Evolutionary conservation across 305 asterid genomes (phyloP), one percentile per base, ranked within the genome.

Genomic region (Salvia sclarea): DNA sequence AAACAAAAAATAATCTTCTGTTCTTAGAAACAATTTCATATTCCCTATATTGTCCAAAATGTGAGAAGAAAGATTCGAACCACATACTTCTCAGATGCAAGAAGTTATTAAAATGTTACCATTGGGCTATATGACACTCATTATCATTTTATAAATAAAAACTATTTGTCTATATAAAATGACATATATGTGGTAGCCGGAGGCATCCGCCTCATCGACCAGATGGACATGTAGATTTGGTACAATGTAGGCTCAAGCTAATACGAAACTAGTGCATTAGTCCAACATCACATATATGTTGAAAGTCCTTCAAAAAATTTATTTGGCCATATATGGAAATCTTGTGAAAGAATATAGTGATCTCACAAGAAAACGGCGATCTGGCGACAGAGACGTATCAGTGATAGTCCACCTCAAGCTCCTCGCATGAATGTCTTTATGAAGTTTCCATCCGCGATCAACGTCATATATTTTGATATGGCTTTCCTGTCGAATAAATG

Each of bases 361-460:
- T 64, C 93, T 84, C 85, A 94, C 99, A 65, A 94, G 95, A 77
- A 84, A 87, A 72, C 91, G 91, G 6, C 82, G 84, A 79, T 91
- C 96, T 0, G 95, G 87, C 20, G 90, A 83, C 72, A 88, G 85
- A 38, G 84, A 76, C 55, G 92, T 81, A 82, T 89, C 96, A 28
- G 92, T 89, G 67, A 89, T 84, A 11, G 96, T 89, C 96, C 96
- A 89, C 76, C 86, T 61, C 81, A 89, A 79, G 81, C 85, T 80
- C 84, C 76, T 84, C 17, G 95, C 91, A 45, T 40, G 79, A 58
- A 89, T 85, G 62, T 87, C 92, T 78, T 89, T 89, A 38, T 78
- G 91, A 70, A 85, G 25, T 79, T 85, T 89, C 96, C 96, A 89
- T 40, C 88, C 86, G 54, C 30, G 48, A 69, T 87, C 91, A 50